A percentile compares a stretch with the other conserved stretches of the same genome.
These are phyloP conservation scores for Trichoderma oligosporum DNA, from an alignment of 2,329 filamentous ascomycete genomes.

Conservation along the genomic window DNA sequence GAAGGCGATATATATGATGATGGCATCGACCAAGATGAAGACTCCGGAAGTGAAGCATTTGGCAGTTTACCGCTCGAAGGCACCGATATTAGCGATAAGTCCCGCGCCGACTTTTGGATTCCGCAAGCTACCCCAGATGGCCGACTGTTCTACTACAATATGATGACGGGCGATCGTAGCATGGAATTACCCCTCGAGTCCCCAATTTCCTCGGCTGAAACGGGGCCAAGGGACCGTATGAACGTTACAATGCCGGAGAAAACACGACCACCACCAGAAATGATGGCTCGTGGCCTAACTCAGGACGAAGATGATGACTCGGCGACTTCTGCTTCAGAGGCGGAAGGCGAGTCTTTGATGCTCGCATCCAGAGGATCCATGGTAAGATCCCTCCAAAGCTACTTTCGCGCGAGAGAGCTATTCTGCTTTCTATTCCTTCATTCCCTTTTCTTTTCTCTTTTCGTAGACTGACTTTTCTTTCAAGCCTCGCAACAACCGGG, in stretches of 20 bases:
- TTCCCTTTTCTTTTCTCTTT: neutral
- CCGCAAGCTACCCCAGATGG: conserved; percentile 94
- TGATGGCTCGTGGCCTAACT: conserved; percentile 79
- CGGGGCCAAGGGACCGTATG: conserved; percentile 80
- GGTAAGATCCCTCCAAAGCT: conserved; percentile 45
- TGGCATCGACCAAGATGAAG: conserved; percentile 63
- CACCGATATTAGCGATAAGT: conserved; percentile 59
- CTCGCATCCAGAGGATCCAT: conserved; percentile 64
- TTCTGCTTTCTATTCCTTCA: no score
- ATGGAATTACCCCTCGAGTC: conserved; percentile 94
- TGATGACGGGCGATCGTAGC: conserved; percentile 88
- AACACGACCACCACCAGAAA: conserved; percentile 82
- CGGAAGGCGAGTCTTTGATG: conserved; percentile 70
- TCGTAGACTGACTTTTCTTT: neutral
- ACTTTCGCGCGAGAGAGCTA: neutral
- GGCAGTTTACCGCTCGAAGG: conserved; percentile 67
- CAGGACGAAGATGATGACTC: conserved; percentile 90
- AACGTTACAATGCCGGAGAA: conserved; percentile 86
- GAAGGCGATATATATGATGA: conserved; percentile 64
- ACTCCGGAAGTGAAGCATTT: conserved; percentile 58
- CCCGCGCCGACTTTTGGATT: conserved; percentile 96
- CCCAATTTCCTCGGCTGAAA: conserved; percentile 73
- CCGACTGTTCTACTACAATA: conserved; percentile 96
- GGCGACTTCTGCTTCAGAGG: conserved; percentile 75
- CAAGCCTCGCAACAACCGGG: conserved; percentile 59